Percentiles rank a stretch among this genome's conserved stretches.
These are phyloP conservation scores for Narthecium ossifragum DNA, from an alignment of 106 monocot species.

Conservation along the genomic window DNA sequence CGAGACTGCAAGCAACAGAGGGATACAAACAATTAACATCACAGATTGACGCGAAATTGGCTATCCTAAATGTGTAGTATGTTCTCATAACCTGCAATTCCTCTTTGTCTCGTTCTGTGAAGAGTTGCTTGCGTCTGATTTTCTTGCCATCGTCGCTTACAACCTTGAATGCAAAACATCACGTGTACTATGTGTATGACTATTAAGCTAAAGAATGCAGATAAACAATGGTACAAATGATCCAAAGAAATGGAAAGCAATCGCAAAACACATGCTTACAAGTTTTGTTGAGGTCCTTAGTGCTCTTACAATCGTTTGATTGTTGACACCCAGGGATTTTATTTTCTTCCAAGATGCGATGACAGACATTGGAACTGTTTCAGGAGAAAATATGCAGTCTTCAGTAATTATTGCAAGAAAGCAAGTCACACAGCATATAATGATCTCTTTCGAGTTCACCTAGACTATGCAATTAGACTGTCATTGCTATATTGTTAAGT, in stretches of 20 bases:
- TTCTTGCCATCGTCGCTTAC: conserved; percentile 77
- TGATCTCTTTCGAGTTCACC: no score
- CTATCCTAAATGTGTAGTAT: not conserved
- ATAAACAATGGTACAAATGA: no score
- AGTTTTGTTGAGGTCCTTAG: conserved; percentile 69
- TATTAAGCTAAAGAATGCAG: no score
- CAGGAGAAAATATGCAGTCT: not conserved
- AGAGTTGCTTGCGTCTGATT: conserved; percentile 44
- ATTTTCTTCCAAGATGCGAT: conserved; percentile 76
- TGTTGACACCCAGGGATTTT: conserved; percentile 44
- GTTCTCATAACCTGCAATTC: conserved; percentile 55
- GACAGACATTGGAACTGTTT: conserved; percentile 66
- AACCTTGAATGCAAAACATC: conserved; percentile 19
- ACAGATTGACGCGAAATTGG: no score
- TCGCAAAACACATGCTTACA: conserved; percentile 33
- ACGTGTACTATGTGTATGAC: no score
- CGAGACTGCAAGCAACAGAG: conserved; percentile 37
- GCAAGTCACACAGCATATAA: no score
- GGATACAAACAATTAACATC: not conserved
- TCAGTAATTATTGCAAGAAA: no score
- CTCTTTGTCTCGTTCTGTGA: conserved; percentile 69
- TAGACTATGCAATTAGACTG: no score
- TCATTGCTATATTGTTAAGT: no score
- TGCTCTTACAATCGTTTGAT: conserved; percentile 52
- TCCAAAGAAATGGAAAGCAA: no score